Evolutionary conservation across 2,329 filamentous ascomycete species (phyloP).

Genomic region (Zasmidium cellare): DNA sequence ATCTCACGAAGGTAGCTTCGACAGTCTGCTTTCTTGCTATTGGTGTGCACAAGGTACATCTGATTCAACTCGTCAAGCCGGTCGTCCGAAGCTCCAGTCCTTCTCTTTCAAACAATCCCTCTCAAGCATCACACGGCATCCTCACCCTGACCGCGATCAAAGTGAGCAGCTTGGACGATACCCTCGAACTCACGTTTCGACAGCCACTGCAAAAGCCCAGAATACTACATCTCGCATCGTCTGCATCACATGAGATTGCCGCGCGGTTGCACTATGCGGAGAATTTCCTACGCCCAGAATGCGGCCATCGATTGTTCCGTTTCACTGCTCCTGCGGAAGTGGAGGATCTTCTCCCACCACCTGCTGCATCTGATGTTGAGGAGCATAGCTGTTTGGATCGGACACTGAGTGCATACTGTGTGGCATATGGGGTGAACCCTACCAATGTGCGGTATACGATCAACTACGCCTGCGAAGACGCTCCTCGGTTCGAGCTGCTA

Average conservation of each 20-base stretch:
- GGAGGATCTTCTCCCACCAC: conserved; percentile 51
- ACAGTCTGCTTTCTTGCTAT: conserved; percentile 68
- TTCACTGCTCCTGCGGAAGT: conserved; percentile 60
- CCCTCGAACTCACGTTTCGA: conserved; percentile 64
- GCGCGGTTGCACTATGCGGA: conserved; percentile 61
- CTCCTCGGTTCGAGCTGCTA: conserved; percentile 65
- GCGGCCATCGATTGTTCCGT: conserved; percentile 62
- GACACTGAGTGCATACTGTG: conserved; percentile 68
- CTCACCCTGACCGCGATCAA: conserved; percentile 61
- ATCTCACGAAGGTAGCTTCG: conserved; percentile 64
- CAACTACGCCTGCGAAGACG: conserved; percentile 63
- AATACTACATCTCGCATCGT: conserved; percentile 62
- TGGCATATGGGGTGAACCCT: conserved; percentile 67
- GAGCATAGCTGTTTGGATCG: conserved; percentile 63
- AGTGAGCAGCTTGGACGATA: conserved; percentile 64
- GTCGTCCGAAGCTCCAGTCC: conserved; percentile 55
- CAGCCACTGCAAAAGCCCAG: conserved; percentile 57
- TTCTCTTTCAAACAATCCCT: conserved; percentile 49
- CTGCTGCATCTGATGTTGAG: conserved; percentile 55
- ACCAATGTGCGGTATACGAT: conserved; percentile 66
- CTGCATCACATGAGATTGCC: conserved; percentile 64
- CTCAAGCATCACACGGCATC: conserved; percentile 60
- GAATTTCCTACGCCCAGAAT: conserved; percentile 65
- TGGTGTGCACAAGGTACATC: conserved; percentile 67
- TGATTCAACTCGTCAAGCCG: conserved; percentile 64